Evolutionary conservation across 2,329 filamentous ascomycete species (phyloP).

Genomic region (Eutypa lata): DNA sequence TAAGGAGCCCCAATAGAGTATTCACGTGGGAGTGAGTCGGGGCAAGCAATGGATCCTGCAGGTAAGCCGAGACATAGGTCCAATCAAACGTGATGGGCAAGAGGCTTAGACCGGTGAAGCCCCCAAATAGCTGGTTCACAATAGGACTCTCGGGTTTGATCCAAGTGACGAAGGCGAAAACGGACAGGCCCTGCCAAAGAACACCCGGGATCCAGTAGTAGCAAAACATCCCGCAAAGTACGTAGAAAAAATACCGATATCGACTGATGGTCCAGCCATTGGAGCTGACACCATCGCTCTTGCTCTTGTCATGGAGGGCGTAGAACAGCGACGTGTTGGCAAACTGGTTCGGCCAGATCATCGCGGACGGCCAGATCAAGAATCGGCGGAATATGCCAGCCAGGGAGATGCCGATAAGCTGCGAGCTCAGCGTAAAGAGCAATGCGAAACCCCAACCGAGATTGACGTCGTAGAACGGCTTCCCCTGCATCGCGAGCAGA

Average conservation of each 20-base stretch:
- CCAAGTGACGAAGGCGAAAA: constrained; percentile 46
- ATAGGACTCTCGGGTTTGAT: constrained; percentile 43
- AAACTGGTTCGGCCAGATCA: constrained; percentile 49
- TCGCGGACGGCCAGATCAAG: constrained; percentile 44
- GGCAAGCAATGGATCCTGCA: constrained; percentile 31
- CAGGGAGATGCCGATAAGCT: constrained; percentile 51
- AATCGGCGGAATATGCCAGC: constrained; percentile 48
- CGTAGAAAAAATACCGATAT: constrained; percentile 44
- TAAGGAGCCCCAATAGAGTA: constrained; percentile 37
- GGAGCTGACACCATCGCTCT: constrained; percentile 35
- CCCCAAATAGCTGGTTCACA: constrained; percentile 50
- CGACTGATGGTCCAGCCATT: constrained; percentile 44
- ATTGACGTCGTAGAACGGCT: constrained; percentile 38
- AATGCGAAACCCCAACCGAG: constrained; percentile 47
- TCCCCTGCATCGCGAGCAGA: constrained; percentile 36
- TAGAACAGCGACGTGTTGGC: constrained; percentile 47
- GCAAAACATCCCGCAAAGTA: constrained; percentile 38
- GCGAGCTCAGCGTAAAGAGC: constrained; percentile 45
- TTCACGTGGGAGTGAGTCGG: constrained; percentile 38
- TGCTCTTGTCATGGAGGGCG: constrained; percentile 39
- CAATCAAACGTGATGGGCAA: constrained; percentile 45
- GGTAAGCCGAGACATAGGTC: constrained; percentile 34
- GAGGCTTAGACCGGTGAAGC: constrained; percentile 36
- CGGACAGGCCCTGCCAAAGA: constrained; percentile 46
- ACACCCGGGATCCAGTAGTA: constrained; percentile 55